A percentile compares a stretch with the other conserved stretches of the same genome.
phyloP scores from a whole-genome alignment of 2,329 filamentous ascomycete species.

The Myriangium duriaei region DNA sequence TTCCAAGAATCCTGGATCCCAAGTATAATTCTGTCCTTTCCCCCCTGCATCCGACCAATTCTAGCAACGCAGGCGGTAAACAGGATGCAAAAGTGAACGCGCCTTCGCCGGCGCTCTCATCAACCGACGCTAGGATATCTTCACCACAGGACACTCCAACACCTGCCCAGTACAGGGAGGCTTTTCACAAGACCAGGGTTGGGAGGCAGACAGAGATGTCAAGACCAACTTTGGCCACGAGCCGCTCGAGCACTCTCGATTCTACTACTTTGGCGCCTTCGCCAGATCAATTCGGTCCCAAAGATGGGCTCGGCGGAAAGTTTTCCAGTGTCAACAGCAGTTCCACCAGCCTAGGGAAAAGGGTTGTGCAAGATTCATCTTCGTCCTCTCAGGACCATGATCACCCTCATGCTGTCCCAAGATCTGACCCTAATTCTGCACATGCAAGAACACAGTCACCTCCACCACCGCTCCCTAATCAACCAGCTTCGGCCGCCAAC shows the following conservation, averaged over 20 bases:
- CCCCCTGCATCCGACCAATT: not conserved
- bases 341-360: slow-evolving; percentile 33
- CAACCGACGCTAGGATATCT: not conserved
- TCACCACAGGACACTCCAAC: not conserved
- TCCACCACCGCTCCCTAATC: slow-evolving; percentile 10
- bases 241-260: slow-evolving; percentile 35
- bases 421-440: slow-evolving; percentile 21
- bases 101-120: not conserved
- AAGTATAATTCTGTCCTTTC: not conserved
- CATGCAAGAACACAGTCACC: slow-evolving; percentile 14
- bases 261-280: slow-evolving; percentile 33
- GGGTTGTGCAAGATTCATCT: slow-evolving; percentile 31
- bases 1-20: not conserved
- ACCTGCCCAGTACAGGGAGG: not conserved
- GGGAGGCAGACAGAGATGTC: slow-evolving; percentile 23
- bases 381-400: too few species aligned
- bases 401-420: slow-evolving; percentile 15
- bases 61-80: not conserved
- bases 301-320: slow-evolving; percentile 24
- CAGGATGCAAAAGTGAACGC: not conserved
- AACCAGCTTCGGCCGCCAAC: slow-evolving; percentile 16
- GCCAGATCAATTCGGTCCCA: slow-evolving; percentile 25
- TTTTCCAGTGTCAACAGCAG: slow-evolving; percentile 33
- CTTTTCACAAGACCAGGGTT: not conserved
- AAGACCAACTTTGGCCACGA: slow-evolving; percentile 29